Evolutionary conservation across 169 alveolate species (phyloP).

Genomic region (Plasmodium inui): DNA sequence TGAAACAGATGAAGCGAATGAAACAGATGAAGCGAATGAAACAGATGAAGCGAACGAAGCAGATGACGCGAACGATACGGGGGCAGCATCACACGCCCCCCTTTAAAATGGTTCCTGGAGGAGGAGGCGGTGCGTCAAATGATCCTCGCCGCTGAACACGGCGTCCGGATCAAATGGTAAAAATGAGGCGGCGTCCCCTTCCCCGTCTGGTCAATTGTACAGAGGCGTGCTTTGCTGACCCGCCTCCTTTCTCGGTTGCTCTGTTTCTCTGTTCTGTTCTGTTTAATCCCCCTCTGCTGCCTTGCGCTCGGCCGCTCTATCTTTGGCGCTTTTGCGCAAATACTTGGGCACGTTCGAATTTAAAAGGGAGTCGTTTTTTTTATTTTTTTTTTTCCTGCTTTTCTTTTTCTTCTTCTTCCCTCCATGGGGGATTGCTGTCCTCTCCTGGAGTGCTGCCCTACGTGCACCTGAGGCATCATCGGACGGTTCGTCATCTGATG

Average conservation of each 20-base stretch:
- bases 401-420: constrained; percentile 1
- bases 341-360: constrained; percentile 15
- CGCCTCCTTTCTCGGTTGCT: neutral
- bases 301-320: neutral
- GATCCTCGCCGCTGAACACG: neutral
- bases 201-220: neutral
- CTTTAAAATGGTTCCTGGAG: too few species aligned
- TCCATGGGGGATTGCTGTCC: neutral
- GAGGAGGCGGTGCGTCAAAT: too few species aligned
- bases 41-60: neutral
- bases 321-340: constrained; percentile 24
- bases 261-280: too few species aligned
- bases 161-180: neutral
- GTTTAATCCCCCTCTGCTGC: neutral
- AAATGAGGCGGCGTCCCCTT: neutral
- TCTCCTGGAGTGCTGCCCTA: neutral
- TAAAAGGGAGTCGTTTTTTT: neutral
- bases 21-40: neutral
- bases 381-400: neutral
- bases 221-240: neutral
- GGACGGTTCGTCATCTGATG: neutral
- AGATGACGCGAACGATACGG: neutral
- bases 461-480: neutral
- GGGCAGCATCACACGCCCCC: neutral
- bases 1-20: neutral